Evolutionary conservation across 495 filamentous ascomycete genomes (phyloP).

Genomic region (Cladorrhinum samala): DNA sequence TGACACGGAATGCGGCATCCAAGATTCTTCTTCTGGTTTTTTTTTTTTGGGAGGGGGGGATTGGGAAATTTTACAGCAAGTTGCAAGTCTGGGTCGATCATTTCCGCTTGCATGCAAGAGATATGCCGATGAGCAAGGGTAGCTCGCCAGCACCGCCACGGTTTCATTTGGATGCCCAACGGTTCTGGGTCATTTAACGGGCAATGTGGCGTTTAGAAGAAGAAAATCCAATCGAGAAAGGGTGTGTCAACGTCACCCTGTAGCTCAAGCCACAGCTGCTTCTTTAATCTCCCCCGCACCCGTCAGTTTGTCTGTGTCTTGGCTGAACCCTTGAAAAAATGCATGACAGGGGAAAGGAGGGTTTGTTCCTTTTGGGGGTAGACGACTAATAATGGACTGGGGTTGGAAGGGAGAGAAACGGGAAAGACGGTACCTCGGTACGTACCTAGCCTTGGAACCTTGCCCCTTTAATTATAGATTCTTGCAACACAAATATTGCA

Average conservation of each 20-base stretch:
- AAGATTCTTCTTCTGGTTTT: not conserved
- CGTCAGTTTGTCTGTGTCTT: not conserved
- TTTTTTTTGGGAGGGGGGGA: not conserved
- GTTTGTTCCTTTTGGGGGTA: not conserved
- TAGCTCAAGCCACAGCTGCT: no score
- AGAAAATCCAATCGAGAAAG: not conserved
- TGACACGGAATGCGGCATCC: not conserved
- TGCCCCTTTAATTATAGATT: not conserved
- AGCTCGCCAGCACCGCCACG: slow-evolving; percentile 22
- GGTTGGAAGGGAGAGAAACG: not conserved
- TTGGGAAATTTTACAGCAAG: not conserved
- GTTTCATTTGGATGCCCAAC: slow-evolving; percentile 13
- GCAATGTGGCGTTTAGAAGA: slow-evolving; percentile 1
- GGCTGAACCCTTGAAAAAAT: not conserved
- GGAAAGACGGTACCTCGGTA: not conserved
- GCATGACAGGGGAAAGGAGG: not conserved
- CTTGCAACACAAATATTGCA: not conserved
- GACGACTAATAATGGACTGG: not conserved
- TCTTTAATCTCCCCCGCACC: not conserved
- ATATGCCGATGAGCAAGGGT: not conserved
- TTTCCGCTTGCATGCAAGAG: slow-evolving; percentile 18
- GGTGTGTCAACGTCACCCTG: not conserved
- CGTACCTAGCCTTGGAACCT: not conserved
- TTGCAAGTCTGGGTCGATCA: slow-evolving; percentile 19
- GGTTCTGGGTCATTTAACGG: slow-evolving; percentile 6